Conservation (phyloP, 768 basidiomycete genomes). For the Mycena rosella region DNA sequence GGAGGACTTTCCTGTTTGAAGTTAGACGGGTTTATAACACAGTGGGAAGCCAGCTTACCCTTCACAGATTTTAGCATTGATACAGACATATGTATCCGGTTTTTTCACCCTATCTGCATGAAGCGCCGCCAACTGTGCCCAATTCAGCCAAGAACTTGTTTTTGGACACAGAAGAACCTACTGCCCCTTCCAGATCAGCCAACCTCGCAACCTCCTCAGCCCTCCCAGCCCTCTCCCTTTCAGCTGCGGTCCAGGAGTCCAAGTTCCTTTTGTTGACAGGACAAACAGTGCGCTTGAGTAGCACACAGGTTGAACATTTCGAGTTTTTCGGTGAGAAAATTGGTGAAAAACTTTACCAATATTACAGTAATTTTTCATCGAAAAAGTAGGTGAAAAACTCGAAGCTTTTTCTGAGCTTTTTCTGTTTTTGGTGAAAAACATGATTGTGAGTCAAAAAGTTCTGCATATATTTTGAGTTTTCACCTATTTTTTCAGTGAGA, state of each 20-base stretch:
- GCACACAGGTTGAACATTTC: no score
- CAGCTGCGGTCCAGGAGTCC: neutral
- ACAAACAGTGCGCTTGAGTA: neutral
- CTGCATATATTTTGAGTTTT: no score
- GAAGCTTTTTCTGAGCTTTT: no score
- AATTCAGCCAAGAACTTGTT: no score
- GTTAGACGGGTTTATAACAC: neutral
- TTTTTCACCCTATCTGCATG: neutral
- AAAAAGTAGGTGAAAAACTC: no score
- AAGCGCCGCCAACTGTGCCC: no score
- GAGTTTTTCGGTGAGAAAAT: no score
- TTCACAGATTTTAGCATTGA: neutral
- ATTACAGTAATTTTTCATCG: no score
- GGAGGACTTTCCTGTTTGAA: neutral
- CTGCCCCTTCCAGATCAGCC: neutral
- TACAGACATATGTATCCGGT: neutral
- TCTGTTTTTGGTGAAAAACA: no score
- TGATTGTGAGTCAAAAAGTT: no score
- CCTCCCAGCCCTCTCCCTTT: neutral
- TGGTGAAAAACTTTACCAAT: no score
- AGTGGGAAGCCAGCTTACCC: neutral
- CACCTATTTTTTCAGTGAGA: no score
- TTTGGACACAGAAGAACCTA: neutral
- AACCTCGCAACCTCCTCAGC: neutral
- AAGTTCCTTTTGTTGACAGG: neutral